Conservation (phyloP, 73 alveolate genomes). For the Tetrahymena malaccensis region DNA sequence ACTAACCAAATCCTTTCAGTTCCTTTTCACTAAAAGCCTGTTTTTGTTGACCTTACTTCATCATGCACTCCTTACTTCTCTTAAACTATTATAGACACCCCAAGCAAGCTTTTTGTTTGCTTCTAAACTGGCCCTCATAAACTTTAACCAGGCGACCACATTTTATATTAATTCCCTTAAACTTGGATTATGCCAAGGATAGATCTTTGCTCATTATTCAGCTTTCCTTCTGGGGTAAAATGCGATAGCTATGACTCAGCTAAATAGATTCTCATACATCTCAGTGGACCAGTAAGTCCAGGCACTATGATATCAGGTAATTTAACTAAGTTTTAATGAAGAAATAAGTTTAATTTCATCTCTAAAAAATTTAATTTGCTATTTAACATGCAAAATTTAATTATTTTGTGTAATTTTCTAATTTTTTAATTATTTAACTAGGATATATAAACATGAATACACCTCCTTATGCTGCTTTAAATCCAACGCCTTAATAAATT, state of each 20-base stretch:
- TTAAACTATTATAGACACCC: not conserved
- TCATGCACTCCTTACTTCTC: not conserved
- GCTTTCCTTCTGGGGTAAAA: not conserved
- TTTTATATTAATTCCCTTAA: not conserved
- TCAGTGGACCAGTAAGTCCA: not conserved
- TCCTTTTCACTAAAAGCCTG: not conserved
- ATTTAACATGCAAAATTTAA: too few species aligned
- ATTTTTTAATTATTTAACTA: not conserved
- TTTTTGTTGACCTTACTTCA: not conserved
- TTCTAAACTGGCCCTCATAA: not conserved
- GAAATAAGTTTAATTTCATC: not conserved
- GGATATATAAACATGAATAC: not conserved
- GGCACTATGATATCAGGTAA: not conserved
- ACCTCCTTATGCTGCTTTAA: not conserved
- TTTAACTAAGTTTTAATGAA: not conserved
- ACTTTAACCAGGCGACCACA: not conserved
- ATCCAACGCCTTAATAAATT: not conserved
- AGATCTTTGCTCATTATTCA: not conserved
- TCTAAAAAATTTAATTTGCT: not conserved
- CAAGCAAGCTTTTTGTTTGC: not conserved
- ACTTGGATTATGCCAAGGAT: not conserved
- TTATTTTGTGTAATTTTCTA: too few species aligned
- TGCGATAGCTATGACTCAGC: not conserved
- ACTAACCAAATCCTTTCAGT: not conserved
- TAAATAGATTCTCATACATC: not conserved